Evolutionary conservation across 345 rosid genomes (phyloP), one percentile per base, ranked within the genome.

Genomic region (Eucalyptus camaldulensis): DNA sequence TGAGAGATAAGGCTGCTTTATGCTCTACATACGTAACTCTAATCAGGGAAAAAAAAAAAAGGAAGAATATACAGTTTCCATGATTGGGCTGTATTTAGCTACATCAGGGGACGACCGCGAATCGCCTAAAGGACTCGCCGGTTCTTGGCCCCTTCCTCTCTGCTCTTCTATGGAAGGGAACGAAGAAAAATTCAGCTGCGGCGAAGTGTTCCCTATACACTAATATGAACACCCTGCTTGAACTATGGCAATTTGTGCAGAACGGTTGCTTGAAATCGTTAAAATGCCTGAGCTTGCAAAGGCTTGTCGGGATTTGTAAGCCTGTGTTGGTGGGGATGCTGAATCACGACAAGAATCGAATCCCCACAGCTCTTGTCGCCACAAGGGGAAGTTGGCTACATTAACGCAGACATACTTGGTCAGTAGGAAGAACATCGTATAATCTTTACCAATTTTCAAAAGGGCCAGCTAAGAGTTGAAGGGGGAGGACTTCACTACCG

Each of bases 261-360:
- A 37, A 9, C 85, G 47, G 85, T 40, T 6, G 24, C 81, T 19
- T 21, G 29, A 76, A 40, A 47, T 9, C 83, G 10, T 29, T 76
- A 76, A 11, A 21, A 21, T 10, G 85, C 47, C 85, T 40, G 85
- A 21, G 47, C 47, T 40, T 76, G 47, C 85, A 76, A 21, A 76
- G 27, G 85, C 27, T 76, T 76, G 85, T 76, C 3, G 3, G 80
- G 33, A 62, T 89, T n/a, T 58, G 85, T 91, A 89, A 88, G 87
- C 88, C 89, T 88, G 27, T 87, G 89, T 50, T 92, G 88, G 88
- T 91, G 89, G 10, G 99, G 99, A 89, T 97, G 97, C 95, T 97
- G 96, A 90, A 96, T 93, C 65, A 97, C 92, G 45, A 96, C 97
- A n/a, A 96, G 89, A 88, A 95, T 90, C 51, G 95, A 89, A 88